Evolutionary conservation across 768 basidiomycete species (phyloP).

Genomic region (Leccinum obscurum): DNA sequence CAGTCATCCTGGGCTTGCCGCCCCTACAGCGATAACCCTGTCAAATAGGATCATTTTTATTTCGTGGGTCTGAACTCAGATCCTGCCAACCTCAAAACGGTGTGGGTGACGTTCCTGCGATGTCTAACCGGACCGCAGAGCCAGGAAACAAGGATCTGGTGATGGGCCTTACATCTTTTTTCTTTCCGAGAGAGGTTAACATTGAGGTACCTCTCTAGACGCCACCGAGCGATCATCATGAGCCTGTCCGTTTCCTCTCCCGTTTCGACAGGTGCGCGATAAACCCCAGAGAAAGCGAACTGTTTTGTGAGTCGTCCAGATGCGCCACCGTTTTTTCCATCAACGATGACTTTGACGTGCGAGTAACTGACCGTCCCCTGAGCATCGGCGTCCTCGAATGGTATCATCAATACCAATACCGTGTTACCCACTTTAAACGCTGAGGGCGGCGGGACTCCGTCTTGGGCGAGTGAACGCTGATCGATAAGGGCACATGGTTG

Average conservation of each 20-base stretch:
- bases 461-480: constrained; percentile 53
- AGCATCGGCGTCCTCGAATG: constrained; percentile 53
- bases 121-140: constrained; percentile 50
- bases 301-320: constrained; percentile 55
- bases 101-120: constrained; percentile 29
- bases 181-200: background rate
- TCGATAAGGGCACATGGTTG: constrained; percentile 51
- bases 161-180: constrained; percentile 27
- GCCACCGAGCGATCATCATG: constrained; percentile 31
- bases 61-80: constrained; percentile 50
- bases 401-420: constrained; percentile 64
- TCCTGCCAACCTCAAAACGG: constrained; percentile 43
- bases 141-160: constrained; percentile 43
- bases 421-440: constrained; percentile 49
- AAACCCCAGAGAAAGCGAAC: constrained; percentile 54
- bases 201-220: constrained; percentile 10
- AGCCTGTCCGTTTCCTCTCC: constrained; percentile 50
- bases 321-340: constrained; percentile 9
- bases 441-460: constrained; percentile 43
- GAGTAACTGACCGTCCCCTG: constrained; percentile 40
- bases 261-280: constrained; percentile 61
- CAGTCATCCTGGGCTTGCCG: constrained; percentile 25
- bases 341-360: background rate
- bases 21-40: constrained; percentile 9
- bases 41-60: constrained; percentile 44